Percentiles rank a stretch among this genome's conserved stretches.
Conservation (phyloP, 768 basidiomycete genomes). For the Suillus discolor region DNA sequence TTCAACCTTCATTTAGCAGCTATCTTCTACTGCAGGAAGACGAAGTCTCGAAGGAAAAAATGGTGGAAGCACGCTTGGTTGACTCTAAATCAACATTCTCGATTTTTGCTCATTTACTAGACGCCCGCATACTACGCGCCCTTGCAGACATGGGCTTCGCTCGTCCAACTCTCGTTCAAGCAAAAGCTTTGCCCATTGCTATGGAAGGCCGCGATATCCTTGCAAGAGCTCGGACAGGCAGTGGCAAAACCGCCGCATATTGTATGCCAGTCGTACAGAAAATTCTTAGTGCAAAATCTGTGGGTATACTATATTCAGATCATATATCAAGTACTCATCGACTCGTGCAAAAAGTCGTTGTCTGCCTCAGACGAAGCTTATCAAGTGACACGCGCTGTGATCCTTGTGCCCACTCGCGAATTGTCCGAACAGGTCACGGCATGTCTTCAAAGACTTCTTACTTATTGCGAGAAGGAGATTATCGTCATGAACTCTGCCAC, state of each 20-base stretch:
- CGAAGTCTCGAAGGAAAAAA: constrained; percentile 17
- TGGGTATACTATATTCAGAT: constrained; percentile 40
- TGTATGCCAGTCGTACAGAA: constrained; percentile 91
- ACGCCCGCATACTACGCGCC: constrained; percentile 82
- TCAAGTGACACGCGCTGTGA: constrained; percentile 70
- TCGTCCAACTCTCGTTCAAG: constrained; percentile 89
- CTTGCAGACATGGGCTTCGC: constrained; percentile 91
- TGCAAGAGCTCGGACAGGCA: constrained; percentile 92
- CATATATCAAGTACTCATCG: not conserved
- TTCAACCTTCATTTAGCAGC: not conserved
- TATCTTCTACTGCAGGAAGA: not conserved
- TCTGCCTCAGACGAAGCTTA: constrained; percentile 41
- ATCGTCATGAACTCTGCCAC: constrained; percentile 74
- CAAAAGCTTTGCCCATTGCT: constrained; percentile 89
- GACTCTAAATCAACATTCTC: constrained; percentile 55
- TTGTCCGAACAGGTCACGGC: constrained; percentile 86
- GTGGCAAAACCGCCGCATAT: constrained; percentile 97
- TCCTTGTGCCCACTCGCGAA: constrained; percentile 91
- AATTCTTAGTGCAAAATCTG: constrained; percentile 77
- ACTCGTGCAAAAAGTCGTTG: constrained; percentile 35
- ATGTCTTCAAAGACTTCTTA: constrained; percentile 63
- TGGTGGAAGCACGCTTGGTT: constrained; percentile 50
- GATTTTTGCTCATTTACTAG: constrained; percentile 76
- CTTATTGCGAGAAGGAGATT: constrained; percentile 81
- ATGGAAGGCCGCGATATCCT: constrained; percentile 89